Evolutionary conservation across 2,329 filamentous ascomycete genomes (phyloP).

Genomic region (Neofusicoccum laricinum): DNA sequence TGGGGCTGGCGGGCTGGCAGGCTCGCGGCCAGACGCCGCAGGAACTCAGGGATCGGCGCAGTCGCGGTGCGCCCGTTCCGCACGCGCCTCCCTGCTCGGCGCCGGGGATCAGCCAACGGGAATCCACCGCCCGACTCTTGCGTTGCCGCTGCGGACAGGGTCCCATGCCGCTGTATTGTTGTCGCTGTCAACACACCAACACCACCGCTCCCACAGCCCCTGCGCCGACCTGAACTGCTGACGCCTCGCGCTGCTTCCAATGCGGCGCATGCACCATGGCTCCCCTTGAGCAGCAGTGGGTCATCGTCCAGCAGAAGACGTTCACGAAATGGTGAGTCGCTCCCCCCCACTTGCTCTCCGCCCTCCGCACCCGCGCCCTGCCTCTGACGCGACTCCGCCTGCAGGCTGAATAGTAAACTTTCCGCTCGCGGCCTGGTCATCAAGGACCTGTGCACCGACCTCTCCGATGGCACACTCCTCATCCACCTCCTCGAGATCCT

Average conservation of each 20-base stretch:
- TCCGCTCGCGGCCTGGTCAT: conserved; percentile 74
- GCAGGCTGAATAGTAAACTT: conserved; percentile 93
- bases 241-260: conserved; percentile 11
- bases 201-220: not conserved
- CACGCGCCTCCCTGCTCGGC: conserved; percentile 8
- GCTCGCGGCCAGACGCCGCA: conserved; percentile 5
- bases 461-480: conserved; percentile 91
- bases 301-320: conserved; percentile 92
- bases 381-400: conserved; percentile 13
- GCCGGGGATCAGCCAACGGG: conserved; percentile 6
- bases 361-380: conserved; percentile 1
- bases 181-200: conserved; percentile 14
- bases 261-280: conserved; percentile 31
- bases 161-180: conserved; percentile 12
- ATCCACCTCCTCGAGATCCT: conserved; percentile 97
- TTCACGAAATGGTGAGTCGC: conserved; percentile 87
- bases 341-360: conserved; percentile 6
- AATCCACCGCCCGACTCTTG: not conserved
- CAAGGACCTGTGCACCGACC: conserved; percentile 81
- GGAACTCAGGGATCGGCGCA: not conserved
- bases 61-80: not conserved
- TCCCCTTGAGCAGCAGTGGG: conserved; percentile 61
- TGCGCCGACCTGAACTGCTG: not conserved
- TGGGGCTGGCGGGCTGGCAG: not conserved
- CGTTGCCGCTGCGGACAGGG: conserved; percentile 11